Evolutionary conservation across 129 eudicot genomes (phyloP).

Genomic region (Rutidosis leptorrhynchoides): DNA sequence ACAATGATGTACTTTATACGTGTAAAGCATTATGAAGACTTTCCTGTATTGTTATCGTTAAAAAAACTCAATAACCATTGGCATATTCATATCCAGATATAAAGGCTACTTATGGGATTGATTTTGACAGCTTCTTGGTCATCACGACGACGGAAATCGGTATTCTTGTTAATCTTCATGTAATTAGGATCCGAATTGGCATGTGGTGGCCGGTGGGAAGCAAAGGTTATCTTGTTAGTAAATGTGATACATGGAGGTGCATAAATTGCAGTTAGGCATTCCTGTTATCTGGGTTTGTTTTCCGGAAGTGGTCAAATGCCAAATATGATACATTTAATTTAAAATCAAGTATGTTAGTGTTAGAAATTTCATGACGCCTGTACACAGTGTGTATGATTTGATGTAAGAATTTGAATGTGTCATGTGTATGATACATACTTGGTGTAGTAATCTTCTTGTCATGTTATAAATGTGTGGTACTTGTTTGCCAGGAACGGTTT

Average conservation of each 20-base stretch:
- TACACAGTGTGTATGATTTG: background rate
- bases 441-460: background rate
- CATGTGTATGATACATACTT: background rate
- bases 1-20: background rate
- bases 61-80: too few relatives aligned
- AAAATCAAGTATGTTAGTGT: slow-evolving; percentile 18
- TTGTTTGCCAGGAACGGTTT: background rate
- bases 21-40: background rate
- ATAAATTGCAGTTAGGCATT: background rate
- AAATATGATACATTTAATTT: background rate
- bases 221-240: slow-evolving; percentile 3
- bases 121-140: slow-evolving; percentile 17
- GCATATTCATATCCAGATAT: slow-evolving; percentile 7
- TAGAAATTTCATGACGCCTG: background rate
- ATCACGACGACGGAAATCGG: slow-evolving; percentile 13
- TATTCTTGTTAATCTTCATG: slow-evolving; percentile 8
- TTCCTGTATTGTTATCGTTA: too few relatives aligned
- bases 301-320: slow-evolving; percentile 8
- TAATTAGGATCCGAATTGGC: background rate
- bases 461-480: background rate
- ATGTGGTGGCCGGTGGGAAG: background rate
- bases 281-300: background rate
- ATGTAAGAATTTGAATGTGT: slow-evolving; percentile 4
- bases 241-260: background rate
- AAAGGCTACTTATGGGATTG: background rate